Percentiles rank a stretch among this genome's conserved stretches.
Evolutionary conservation across 148 eudicot genomes (phyloP).

Genomic region (Talinum fruticosum): DNA sequence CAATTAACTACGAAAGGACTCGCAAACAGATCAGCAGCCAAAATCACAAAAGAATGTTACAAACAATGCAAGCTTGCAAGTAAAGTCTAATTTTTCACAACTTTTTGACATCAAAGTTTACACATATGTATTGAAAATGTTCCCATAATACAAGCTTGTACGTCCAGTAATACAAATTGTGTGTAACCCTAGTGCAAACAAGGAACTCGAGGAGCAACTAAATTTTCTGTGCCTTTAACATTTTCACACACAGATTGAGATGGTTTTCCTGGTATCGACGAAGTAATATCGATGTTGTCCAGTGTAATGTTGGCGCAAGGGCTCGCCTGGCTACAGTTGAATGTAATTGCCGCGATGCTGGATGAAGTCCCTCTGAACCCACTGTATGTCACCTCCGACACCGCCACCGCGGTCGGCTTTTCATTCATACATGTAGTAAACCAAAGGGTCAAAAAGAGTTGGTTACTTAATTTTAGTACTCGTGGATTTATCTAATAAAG

Average conservation of each 20-base stretch:
- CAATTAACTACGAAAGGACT: no score
- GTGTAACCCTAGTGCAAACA: not conserved
- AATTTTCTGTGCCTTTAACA: constrained; percentile 6
- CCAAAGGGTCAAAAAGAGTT: not conserved
- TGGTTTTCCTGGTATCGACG: not conserved
- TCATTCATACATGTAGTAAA: not conserved
- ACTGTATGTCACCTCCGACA: constrained; percentile 12
- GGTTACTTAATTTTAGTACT: no score
- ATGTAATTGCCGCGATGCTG: not conserved
- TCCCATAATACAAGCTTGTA: no score
- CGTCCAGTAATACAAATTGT: no score
- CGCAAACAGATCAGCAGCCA: no score
- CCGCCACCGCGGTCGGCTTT: constrained; percentile 11
- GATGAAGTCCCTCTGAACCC: constrained; percentile 21
- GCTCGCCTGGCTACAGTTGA: constrained; percentile 13
- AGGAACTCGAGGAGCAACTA: constrained; percentile 6
- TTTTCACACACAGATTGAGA: not conserved
- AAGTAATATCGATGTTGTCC: constrained; percentile 1
- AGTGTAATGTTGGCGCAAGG: constrained; percentile 8
- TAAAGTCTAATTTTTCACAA: no score
- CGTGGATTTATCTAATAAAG: not conserved
- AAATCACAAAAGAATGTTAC: no score
- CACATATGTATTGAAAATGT: no score
- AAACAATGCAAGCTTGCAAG: no score
- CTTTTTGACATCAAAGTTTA: no score